Percentiles rank a stretch among this genome's conserved stretches.
phyloP scores from a whole-genome alignment of 2,329 filamentous ascomycete species.

The Dactylellina sp. region DNA sequence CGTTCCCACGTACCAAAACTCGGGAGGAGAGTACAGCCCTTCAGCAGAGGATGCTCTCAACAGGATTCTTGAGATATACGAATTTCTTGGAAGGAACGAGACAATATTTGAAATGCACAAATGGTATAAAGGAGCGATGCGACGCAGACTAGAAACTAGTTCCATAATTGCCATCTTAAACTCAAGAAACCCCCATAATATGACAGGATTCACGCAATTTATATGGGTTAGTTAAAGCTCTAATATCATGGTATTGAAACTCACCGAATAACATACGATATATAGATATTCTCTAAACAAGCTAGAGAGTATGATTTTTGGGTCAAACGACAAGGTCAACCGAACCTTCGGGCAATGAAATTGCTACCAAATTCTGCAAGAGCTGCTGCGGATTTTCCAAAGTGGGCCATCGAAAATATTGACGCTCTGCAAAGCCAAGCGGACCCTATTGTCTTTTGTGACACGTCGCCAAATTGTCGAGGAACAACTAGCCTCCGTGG shows the following conservation, averaged over 20 bases:
- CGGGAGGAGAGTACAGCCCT: too few relatives aligned
- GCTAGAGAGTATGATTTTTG: too few relatives aligned
- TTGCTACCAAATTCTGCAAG: too few relatives aligned
- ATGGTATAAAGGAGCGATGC: constrained; percentile 25
- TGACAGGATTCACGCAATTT: not conserved
- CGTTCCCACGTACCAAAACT: not conserved
- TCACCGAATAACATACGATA: too few relatives aligned
- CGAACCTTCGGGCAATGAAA: too few relatives aligned
- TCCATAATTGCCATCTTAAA: constrained; percentile 13
- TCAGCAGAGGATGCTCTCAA: too few relatives aligned
- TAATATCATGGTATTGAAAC: too few relatives aligned
- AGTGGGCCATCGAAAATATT: constrained; percentile 11
- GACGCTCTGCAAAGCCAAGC: constrained; percentile 6
- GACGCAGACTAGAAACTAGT: constrained; percentile 5
- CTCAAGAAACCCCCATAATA: not conserved
- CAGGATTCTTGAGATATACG: too few relatives aligned
- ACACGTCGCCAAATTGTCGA: not conserved
- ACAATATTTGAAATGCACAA: not conserved
- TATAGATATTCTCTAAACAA: too few relatives aligned
- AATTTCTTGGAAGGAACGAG: not conserved
- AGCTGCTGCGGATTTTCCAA: not conserved
- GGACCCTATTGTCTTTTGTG: constrained; percentile 16
- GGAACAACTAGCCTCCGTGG: too few relatives aligned
- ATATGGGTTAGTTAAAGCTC: constrained; percentile 11
- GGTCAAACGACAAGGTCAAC: too few relatives aligned